Conservation (phyloP, 495 filamentous ascomycete genomes). For the Penicillium waksmanii region DNA sequence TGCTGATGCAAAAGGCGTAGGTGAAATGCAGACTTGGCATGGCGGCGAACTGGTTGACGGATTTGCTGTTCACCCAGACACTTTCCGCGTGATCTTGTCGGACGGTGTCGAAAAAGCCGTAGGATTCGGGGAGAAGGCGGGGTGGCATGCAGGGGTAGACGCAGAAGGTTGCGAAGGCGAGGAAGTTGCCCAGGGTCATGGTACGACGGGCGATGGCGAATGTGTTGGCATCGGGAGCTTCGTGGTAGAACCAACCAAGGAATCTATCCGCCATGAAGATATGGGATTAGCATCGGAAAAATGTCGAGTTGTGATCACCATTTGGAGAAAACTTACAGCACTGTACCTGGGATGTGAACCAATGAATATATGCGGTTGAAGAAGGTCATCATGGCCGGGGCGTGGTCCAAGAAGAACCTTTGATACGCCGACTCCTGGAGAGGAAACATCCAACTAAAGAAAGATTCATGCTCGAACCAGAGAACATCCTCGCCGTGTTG, state of each 20-base stretch:
- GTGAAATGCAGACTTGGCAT: slow-evolving; percentile 66
- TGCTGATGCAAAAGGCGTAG: slow-evolving; percentile 63
- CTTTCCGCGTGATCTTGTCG: slow-evolving; percentile 63
- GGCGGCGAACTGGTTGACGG: slow-evolving; percentile 57
- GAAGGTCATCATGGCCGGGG: slow-evolving; percentile 57
- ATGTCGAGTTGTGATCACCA: too few species aligned
- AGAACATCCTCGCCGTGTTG: slow-evolving; percentile 64
- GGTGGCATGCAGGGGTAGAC: slow-evolving; percentile 69
- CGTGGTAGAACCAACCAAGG: slow-evolving; percentile 69
- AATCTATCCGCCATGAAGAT: slow-evolving; percentile 41
- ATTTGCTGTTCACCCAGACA: slow-evolving; percentile 63
- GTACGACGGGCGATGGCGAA: slow-evolving; percentile 64
- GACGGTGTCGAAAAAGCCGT: slow-evolving; percentile 65
- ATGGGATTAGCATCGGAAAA: too few species aligned
- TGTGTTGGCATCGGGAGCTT: slow-evolving; percentile 54
- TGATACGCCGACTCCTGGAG: slow-evolving; percentile 59
- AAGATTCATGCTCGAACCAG: slow-evolving; percentile 60
- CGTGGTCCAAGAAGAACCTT: slow-evolving; percentile 61
- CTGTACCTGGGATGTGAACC: slow-evolving; percentile 69
- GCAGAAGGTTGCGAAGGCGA: slow-evolving; percentile 64
- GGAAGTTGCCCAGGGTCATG: slow-evolving; percentile 65
- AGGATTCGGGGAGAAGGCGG: slow-evolving; percentile 61
- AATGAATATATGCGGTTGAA: slow-evolving; percentile 66
- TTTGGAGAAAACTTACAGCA: slow-evolving; percentile 52
- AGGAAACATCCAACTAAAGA: slow-evolving; percentile 58